Base-by-base conservation (phyloP, 2,329 filamentous ascomycete species). In the Trichoderma asperellum region DNA sequence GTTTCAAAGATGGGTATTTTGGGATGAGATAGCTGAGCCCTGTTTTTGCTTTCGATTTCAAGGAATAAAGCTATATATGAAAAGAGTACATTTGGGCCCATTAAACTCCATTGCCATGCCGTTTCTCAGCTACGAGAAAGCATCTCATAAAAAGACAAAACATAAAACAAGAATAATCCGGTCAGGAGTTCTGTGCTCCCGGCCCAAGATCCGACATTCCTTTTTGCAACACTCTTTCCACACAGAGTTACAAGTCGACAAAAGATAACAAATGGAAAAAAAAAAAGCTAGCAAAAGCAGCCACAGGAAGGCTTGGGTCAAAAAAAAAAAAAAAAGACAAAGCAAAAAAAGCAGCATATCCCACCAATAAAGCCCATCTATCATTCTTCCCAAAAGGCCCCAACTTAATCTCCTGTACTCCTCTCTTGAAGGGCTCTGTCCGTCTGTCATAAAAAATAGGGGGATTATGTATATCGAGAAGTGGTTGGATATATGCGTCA, bases 201-300 rank as follows among this genome's bases (percentile, higher is more conserved):
- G 40, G 2, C 18, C 7, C 76, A 77, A 79, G 78, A 77, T 74
- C 75, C 76, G 75, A 43, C 62, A 65, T 32, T 40, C 56, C 56
- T 43, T 40, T 59, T 59, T 70, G 69, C 65, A 73, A 43, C 35
- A 61, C 24, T 40, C 27, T 18, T 18, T 34, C 49, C 16, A 49
- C 53, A 12, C 49, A 37, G 21, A 63, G 40, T 43, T 43, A 53
- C 24, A 47, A 37, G 14, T 53, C 29, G n/a, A 27, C 34, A 40
- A 40, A 55, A 52, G 5, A 2, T 49, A 2, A 59, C 11, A 40
- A 43, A 43, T n/a, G 40, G 6, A 34, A 47, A 47, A 49, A 64
- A 34, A 16, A 59, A 65, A 58, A 49, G 35, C 68, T 56, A 72
- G 29, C 27, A 43, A 29, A 57, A 67, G 52, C n/a, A 52, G 64